These are phyloP conservation scores for Fraxinus cuspidata DNA, from an alignment of 257 asterid species.

Conservation along the genomic window DNA sequence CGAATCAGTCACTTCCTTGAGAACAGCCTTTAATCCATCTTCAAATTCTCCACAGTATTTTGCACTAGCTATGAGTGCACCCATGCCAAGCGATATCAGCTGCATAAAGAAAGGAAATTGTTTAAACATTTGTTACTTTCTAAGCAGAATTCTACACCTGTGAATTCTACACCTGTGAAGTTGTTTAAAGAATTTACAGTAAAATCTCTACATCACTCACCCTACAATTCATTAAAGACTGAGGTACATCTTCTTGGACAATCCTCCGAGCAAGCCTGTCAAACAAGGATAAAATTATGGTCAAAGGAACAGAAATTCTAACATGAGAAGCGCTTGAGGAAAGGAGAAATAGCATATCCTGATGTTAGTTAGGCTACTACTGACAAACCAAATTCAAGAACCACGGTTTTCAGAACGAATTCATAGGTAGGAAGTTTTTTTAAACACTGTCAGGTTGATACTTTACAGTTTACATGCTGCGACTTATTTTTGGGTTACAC, in stretches of 20 bases:
- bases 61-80: conserved; percentile 93
- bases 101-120: conserved; percentile 36
- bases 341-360: not conserved
- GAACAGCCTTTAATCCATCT: conserved; percentile 92
- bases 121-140: conserved; percentile 5
- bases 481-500: not conserved
- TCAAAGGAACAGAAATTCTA: conserved; percentile 10
- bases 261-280: conserved; percentile 44
- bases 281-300: conserved; percentile 21
- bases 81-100: conserved; percentile 98
- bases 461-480: not conserved
- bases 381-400: not conserved
- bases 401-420: not conserved
- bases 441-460: conserved; percentile 1
- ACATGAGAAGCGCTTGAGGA: not conserved
- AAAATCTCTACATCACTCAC: conserved; percentile 45
- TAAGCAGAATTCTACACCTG: not conserved
- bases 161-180: not conserved
- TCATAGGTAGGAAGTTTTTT: conserved; percentile 3
- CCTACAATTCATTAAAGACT: not conserved
- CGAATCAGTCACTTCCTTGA: conserved; percentile 91
- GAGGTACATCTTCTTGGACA: no score
- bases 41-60: conserved; percentile 96
- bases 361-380: not conserved
- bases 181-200: conserved; percentile 23